These are phyloP conservation scores for Cornus florida DNA, from an alignment of 148 eudicot genomes.

Conservation along the genomic window DNA sequence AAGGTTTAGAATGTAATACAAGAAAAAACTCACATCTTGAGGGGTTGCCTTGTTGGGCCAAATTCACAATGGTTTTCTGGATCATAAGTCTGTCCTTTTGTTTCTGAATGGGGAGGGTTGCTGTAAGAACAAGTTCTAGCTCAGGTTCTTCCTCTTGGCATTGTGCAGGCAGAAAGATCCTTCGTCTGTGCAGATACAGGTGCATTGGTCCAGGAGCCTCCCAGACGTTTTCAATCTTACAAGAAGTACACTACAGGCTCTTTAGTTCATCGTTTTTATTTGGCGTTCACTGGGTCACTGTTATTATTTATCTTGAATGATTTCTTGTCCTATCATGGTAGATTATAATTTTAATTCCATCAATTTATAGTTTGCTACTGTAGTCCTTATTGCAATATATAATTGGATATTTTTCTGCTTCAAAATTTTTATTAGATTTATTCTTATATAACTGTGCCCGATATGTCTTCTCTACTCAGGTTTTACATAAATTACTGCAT, in stretches of 20 bases:
- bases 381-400: background rate
- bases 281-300: background rate
- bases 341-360: background rate
- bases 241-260: constrained; percentile 39
- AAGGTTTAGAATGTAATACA: no score
- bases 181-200: constrained; percentile 94
- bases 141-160: constrained; percentile 10
- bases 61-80: background rate
- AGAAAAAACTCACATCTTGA: background rate
- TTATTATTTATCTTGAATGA: background rate
- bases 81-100: background rate
- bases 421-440: background rate
- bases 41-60: background rate
- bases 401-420: background rate
- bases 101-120: constrained; percentile 1
- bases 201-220: constrained; percentile 69
- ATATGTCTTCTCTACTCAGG: background rate
- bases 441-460: background rate
- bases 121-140: constrained; percentile 10
- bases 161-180: constrained; percentile 79
- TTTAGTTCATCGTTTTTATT: background rate
- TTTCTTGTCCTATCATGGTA: background rate
- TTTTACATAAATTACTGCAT: no score
- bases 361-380: background rate
- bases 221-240: constrained; percentile 68